These are phyloP conservation scores for Cercospora beticola DNA, from an alignment of 2,329 filamentous ascomycete genomes.

Conservation along the genomic window DNA sequence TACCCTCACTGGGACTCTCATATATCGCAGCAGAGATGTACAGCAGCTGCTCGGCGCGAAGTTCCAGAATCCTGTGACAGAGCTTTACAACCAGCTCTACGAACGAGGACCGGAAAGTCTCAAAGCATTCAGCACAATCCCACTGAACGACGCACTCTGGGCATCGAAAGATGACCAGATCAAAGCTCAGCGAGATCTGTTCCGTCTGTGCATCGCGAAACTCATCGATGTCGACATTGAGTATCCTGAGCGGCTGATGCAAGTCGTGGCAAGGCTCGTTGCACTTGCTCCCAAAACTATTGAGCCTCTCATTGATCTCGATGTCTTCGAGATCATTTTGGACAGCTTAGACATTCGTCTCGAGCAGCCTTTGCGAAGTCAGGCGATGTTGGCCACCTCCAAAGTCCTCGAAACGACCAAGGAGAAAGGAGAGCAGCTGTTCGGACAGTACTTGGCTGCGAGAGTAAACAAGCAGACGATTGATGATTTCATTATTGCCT, in stretches of 20 bases:
- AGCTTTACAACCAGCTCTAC: constrained; percentile 47
- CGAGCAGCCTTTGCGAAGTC: constrained; percentile 69
- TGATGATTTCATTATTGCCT: constrained; percentile 86
- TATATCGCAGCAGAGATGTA: constrained; percentile 37
- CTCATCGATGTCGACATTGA: constrained; percentile 90
- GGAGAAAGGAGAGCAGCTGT: constrained; percentile 62
- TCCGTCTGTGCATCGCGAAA: constrained; percentile 77
- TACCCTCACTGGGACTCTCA: constrained; percentile 39
- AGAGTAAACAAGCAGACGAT: constrained; percentile 72
- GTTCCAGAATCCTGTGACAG: constrained; percentile 42
- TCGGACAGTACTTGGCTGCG: constrained; percentile 72
- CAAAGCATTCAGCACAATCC: constrained; percentile 44
- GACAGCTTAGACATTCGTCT: constrained; percentile 82
- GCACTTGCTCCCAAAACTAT: constrained; percentile 54
- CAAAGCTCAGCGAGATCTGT: constrained; percentile 56
- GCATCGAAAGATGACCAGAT: constrained; percentile 46
- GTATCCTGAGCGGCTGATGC: constrained; percentile 60
- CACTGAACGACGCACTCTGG: constrained; percentile 47
- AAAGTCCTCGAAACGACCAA: constrained; percentile 78
- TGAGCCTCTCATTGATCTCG: constrained; percentile 69
- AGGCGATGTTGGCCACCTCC: constrained; percentile 78
- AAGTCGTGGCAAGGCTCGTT: constrained; percentile 59
- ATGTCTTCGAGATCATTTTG: constrained; percentile 82
- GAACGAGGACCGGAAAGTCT: constrained; percentile 49
- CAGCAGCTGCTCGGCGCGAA: constrained; percentile 42